Evolutionary conservation across 2,329 filamentous ascomycete genomes (phyloP), one percentile per base, ranked within the genome.

Genomic region (Neopestalotiopsis sp.): DNA sequence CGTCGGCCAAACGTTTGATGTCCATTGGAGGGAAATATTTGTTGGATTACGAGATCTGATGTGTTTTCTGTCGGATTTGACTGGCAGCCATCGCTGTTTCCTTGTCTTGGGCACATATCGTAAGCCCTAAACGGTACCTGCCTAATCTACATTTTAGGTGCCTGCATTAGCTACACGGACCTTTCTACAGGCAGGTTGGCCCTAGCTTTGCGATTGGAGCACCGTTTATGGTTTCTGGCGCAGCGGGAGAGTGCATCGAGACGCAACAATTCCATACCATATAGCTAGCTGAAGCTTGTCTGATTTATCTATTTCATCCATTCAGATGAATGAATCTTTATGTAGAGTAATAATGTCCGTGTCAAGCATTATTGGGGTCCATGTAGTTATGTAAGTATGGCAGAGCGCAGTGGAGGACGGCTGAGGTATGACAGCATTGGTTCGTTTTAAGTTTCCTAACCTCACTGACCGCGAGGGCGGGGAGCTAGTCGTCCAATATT

Each of bases 191-290:
- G 34, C 10, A 38, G 34, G 34, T 10, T 38, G 34, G 6, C 34
- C 34, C 10, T 38, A 10, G 34, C 24, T 28, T 38, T 38, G 34
- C 34, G 10, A 38, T 38, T 6, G 34, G 4, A 38, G 34, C 34
- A 38, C 34, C 34, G 6, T 2, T 38, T 38, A 38, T 10, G 34
- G 34, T 30, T 5, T 30, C 32, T 62, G 12, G 32, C 32, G 17
- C 59, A 62, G 59, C 59, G 59, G 59, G 14, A 62, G 10, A 9
- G 14, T 62, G 59, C 59, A 62, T 62, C 13, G n/a, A 62, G 34
- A 62, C 34, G 59, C 59, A 32, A 32, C 59, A 62, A 20, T 62
- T 62, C 34, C 32, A 38, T 28, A 28, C 24, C 2, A 28, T 28
- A 28, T 40, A 34, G 17, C 14, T 52, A 52, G 20, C 34, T 3